A percentile compares a stretch with the other conserved stretches of the same genome.
phyloP scores from a whole-genome alignment of 2,329 filamentous ascomycete genomes.

The Talaromyces verruculosus region DNA sequence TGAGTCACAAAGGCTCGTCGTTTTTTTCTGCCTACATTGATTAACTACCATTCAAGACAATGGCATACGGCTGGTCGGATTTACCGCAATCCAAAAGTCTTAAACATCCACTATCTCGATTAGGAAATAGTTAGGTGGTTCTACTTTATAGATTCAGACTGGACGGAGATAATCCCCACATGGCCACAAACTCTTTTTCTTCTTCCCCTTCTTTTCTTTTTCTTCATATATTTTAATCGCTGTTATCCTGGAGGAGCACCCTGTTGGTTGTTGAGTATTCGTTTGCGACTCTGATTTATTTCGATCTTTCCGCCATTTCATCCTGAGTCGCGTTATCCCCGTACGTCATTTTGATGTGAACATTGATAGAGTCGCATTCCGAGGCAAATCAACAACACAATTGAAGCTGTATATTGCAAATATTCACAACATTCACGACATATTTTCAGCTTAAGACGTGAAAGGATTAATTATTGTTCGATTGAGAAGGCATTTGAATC shows the following conservation, averaged over 20 bases:
- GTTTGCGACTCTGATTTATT: neutral
- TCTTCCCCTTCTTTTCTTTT: neutral
- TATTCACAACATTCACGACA: neutral
- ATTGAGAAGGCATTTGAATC: neutral
- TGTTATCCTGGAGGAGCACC: neutral
- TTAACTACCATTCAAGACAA: neutral
- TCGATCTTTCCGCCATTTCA: neutral
- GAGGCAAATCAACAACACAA: neutral
- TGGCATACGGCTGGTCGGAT: neutral
- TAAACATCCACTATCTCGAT: neutral
- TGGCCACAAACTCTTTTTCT: constrained; percentile 7
- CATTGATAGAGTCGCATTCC: neutral
- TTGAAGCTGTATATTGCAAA: neutral
- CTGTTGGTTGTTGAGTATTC: neutral
- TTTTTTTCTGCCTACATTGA: neutral
- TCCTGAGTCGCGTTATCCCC: neutral
- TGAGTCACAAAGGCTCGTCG: neutral
- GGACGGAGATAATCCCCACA: constrained; percentile 6
- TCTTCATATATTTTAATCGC: neutral
- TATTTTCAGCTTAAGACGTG: neutral
- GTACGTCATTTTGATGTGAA: constrained; percentile 6
- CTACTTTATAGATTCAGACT: neutral
- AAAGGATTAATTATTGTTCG: neutral
- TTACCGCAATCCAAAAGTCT: neutral
- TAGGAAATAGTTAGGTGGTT: neutral